Conservation (phyloP, 306 rosid species). For the Quercus variabilis region DNA sequence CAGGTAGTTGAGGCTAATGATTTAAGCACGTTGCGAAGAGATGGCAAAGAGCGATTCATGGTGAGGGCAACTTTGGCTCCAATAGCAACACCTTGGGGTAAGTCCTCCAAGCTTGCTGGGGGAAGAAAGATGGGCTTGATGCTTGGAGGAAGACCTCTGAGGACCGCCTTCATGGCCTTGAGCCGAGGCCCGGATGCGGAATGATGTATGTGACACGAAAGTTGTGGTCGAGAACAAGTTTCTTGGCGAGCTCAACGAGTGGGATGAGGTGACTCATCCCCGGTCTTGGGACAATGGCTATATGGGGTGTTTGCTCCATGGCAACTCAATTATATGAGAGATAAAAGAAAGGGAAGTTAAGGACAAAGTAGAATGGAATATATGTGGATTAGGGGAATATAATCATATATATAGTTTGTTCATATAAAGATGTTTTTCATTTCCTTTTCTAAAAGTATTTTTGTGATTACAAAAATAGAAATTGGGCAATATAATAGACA, state of each 20-base stretch:
- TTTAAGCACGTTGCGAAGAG: background rate
- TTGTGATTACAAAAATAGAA: too few relatives aligned
- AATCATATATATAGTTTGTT: too few relatives aligned
- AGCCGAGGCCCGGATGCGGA: slow-evolving; percentile 21
- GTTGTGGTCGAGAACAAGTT: slow-evolving; percentile 26
- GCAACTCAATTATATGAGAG: too few relatives aligned
- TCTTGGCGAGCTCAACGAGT: slow-evolving; percentile 25
- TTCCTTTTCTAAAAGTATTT: too few relatives aligned
- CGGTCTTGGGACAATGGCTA: slow-evolving; percentile 30
- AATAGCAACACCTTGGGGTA: background rate
- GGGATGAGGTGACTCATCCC: slow-evolving; percentile 38
- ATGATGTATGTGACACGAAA: slow-evolving; percentile 38
- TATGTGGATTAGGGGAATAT: too few relatives aligned
- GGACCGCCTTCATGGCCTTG: slow-evolving; percentile 29
- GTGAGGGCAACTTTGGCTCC: slow-evolving; percentile 23
- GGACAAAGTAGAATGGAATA: too few relatives aligned
- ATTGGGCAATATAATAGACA: too few relatives aligned
- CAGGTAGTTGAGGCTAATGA: slow-evolving; percentile 3
- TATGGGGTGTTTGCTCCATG: slow-evolving; percentile 16
- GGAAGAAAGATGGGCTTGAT: slow-evolving; percentile 26
- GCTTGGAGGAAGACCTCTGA: slow-evolving; percentile 24
- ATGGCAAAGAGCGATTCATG: slow-evolving; percentile 21
- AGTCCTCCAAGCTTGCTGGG: slow-evolving; percentile 10
- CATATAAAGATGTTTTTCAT: too few relatives aligned
- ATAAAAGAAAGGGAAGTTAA: too few relatives aligned